Percentiles rank a stretch among this genome's conserved stretches.
These are phyloP conservation scores for Fusarium mangiferae DNA, from an alignment of 2,329 filamentous ascomycete genomes.

Conservation along the genomic window DNA sequence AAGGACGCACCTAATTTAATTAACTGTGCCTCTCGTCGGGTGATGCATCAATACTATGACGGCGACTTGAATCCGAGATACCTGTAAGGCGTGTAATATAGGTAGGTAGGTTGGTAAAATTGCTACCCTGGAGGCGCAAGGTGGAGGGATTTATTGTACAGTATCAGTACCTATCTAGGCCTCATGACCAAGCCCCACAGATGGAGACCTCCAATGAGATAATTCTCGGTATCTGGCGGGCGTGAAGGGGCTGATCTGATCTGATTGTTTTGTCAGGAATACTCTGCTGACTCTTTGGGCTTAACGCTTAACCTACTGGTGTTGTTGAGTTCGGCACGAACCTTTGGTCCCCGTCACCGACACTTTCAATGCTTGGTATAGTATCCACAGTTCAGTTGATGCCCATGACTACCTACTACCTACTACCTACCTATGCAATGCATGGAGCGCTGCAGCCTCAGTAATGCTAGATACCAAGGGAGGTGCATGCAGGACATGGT, in stretches of 20 bases:
- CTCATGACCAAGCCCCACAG: conserved; percentile 15
- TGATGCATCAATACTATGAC: background rate
- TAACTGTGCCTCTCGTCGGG: conserved; percentile 1
- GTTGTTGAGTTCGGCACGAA: background rate
- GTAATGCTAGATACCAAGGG: no score
- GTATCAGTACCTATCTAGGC: background rate
- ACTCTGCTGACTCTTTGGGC: background rate
- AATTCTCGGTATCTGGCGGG: background rate
- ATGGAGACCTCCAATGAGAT: background rate
- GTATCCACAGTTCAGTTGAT: background rate
- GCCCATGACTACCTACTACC: no score
- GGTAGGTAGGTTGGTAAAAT: background rate
- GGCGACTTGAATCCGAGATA: background rate
- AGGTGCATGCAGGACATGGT: background rate
- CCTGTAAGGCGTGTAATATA: background rate
- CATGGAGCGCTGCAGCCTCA: no score
- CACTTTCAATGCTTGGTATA: background rate
- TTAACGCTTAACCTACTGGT: background rate
- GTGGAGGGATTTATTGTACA: conserved; percentile 16
- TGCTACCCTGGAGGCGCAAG: conserved; percentile 18
- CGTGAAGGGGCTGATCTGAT: background rate
- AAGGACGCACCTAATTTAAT: background rate
- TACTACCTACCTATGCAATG: no score
- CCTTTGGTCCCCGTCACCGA: conserved; percentile 1
- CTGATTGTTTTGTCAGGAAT: background rate